Conservation (phyloP, 208 protist species). For the Entamoeba moshkovskii region DNA sequence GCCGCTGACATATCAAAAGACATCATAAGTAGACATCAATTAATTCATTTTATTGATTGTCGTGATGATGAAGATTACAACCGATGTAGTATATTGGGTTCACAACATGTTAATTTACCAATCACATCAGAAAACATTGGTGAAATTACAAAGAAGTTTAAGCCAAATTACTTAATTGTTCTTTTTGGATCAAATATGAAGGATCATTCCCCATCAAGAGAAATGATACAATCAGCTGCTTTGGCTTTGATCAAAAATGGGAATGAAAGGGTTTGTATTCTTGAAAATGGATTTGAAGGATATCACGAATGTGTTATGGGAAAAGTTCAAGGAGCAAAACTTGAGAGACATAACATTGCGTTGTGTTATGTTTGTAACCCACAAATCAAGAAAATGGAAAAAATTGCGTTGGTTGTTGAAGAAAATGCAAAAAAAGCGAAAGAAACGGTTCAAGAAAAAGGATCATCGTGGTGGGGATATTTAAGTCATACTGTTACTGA, state of each 20-base stretch:
- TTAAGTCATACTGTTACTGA: neutral
- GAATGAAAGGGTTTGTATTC: neutral
- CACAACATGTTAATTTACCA: neutral
- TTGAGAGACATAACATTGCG: neutral
- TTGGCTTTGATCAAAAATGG: neutral
- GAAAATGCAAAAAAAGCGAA: constrained; percentile 1
- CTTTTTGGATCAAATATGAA: neutral
- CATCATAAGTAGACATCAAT: neutral
- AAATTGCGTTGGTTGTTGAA: neutral
- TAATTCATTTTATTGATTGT: neutral
- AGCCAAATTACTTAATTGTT: neutral
- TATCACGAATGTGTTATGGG: neutral
- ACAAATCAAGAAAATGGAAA: neutral
- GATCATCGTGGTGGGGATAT: neutral
- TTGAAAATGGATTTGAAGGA: neutral
- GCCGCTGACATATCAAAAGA: neutral
- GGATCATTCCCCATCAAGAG: neutral
- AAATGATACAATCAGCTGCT: neutral
- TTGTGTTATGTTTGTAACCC: neutral
- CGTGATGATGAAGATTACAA: neutral
- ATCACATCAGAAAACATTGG: neutral
- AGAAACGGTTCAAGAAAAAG: neutral
- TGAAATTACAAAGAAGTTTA: neutral
- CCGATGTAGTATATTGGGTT: neutral
- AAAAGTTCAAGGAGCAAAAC: neutral